Percentiles rank a stretch among this genome's conserved stretches.
Evolutionary conservation across 768 basidiomycete species (phyloP).

Genomic region (Suillus paluster): DNA sequence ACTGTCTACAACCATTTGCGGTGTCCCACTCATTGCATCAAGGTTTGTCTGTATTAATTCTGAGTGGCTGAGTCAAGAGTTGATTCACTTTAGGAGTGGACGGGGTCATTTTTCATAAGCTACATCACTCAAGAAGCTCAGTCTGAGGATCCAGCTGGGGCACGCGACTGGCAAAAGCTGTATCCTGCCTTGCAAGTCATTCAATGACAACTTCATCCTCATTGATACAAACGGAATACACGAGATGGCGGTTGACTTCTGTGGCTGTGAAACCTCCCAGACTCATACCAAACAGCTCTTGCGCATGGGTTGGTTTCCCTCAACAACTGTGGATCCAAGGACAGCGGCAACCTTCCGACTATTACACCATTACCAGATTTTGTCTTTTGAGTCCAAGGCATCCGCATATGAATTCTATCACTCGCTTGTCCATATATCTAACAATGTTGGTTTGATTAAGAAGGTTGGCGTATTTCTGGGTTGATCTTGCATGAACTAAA

Average conservation of each 20-base stretch:
- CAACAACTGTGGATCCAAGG: conserved; percentile 3
- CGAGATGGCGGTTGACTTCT: conserved; percentile 17
- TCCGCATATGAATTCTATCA: conserved; percentile 34
- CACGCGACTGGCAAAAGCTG: conserved; percentile 21
- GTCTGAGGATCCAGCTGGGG: conserved; percentile 28
- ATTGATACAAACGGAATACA: conserved; percentile 30
- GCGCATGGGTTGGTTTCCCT: conserved; percentile 15
- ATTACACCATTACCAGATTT: conserved; percentile 29
- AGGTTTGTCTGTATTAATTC: conserved; percentile 1
- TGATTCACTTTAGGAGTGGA: conserved; percentile 21
- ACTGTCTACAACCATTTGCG: background rate
- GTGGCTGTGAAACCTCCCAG: conserved; percentile 12
- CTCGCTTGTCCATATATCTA: conserved; percentile 23
- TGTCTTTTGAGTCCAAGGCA: conserved; percentile 34
- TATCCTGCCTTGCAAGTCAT: background rate
- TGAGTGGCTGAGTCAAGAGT: background rate
- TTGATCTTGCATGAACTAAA: background rate
- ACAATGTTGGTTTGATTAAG: conserved; percentile 26
- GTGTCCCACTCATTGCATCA: conserved; percentile 7
- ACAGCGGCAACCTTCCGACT: conserved; percentile 1
- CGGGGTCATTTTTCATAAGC: conserved; percentile 18
- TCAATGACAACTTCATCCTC: conserved; percentile 21
- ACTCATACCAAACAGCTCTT: conserved; percentile 16
- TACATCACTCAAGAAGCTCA: conserved; percentile 19
- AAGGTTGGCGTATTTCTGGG: background rate